phyloP scores from a whole-genome alignment of 2,329 filamentous ascomycete species.

The Diplocarpon mali region DNA sequence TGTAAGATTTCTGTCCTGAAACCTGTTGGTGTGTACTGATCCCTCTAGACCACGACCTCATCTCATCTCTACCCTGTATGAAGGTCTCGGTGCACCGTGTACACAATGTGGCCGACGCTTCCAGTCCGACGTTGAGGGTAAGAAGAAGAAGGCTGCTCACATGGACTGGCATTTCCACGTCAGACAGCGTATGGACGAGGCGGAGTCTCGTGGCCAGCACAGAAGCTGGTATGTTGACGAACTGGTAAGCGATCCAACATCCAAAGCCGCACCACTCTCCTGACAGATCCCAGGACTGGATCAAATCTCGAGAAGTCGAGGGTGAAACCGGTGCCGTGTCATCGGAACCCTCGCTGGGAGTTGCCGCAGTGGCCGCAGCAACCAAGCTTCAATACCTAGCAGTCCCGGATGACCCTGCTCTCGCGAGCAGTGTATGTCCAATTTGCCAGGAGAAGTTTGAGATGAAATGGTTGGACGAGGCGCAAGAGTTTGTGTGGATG shows the following conservation, averaged over 20 bases:
- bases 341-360: slow-evolving; percentile 27
- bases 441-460: slow-evolving; percentile 96
- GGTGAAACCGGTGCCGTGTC: slow-evolving; percentile 42
- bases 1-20: slow-evolving; percentile 35
- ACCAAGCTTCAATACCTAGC: slow-evolving; percentile 59
- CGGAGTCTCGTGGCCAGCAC: slow-evolving; percentile 75
- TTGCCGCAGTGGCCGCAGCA: slow-evolving; percentile 27
- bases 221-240: slow-evolving; percentile 94
- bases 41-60: slow-evolving; percentile 56
- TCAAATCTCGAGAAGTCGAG: slow-evolving; percentile 69
- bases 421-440: slow-evolving; percentile 70
- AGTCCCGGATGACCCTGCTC: slow-evolving; percentile 67
- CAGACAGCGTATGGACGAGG: slow-evolving; percentile 78
- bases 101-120: slow-evolving; percentile 88
- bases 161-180: slow-evolving; percentile 98
- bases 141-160: slow-evolving; percentile 77
- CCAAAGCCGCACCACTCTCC: neutral
- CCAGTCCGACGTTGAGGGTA: slow-evolving; percentile 62
- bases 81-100: slow-evolving; percentile 75
- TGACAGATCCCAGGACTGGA: slow-evolving; percentile 61
- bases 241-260: slow-evolving; percentile 42
- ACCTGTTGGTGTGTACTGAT: slow-evolving; percentile 7
- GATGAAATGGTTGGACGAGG: slow-evolving; percentile 82
- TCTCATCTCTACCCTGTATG: slow-evolving; percentile 64
- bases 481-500: slow-evolving; percentile 94